Evolutionary conservation across 768 basidiomycete species (phyloP).

Genomic region (Lepiota venenata): DNA sequence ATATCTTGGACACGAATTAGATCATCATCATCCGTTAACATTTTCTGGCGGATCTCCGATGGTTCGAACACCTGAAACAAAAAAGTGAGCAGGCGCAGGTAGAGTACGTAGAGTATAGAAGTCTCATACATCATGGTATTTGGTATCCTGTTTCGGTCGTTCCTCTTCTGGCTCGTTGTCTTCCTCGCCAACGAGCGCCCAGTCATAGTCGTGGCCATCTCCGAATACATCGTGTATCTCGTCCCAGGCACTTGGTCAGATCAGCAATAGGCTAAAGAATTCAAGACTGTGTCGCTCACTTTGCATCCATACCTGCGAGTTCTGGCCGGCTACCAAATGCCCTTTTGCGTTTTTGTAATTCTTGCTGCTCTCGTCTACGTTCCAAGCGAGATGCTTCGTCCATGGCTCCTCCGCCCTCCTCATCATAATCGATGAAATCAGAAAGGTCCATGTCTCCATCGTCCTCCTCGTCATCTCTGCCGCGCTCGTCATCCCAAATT

Average conservation of each 20-base stretch:
- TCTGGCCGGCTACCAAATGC: conserved; percentile 63
- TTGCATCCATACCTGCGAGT: conserved; percentile 77
- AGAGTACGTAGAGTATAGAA: conserved; percentile 12
- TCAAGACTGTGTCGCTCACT: conserved; percentile 45
- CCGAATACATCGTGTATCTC: conserved; percentile 97
- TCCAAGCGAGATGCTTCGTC: conserved; percentile 78
- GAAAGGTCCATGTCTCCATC: conserved; percentile 73
- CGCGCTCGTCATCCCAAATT: conserved; percentile 83
- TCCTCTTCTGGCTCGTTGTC: conserved; percentile 47
- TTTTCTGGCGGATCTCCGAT: conserved; percentile 85
- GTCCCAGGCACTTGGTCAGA: conserved; percentile 76
- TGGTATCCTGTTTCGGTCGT: conserved; percentile 66
- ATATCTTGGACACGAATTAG: conserved; percentile 86
- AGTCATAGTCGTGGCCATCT: conserved; percentile 94
- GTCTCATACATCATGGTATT: conserved; percentile 72
- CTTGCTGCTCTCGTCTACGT: conserved; percentile 60
- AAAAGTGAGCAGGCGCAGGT: conserved; percentile 3
- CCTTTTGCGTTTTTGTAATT: conserved; percentile 66
- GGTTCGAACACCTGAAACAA: conserved; percentile 88
- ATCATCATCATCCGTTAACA: conserved; percentile 93
- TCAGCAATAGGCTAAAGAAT: not conserved
- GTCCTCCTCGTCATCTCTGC: conserved; percentile 67
- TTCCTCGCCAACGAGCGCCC: conserved; percentile 87
- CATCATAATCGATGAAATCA: conserved; percentile 80
- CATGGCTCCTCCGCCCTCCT: conserved; percentile 74